Evolutionary conservation across 2,329 filamentous ascomycete species (phyloP).

Genomic region (Colletotrichum truncatum): DNA sequence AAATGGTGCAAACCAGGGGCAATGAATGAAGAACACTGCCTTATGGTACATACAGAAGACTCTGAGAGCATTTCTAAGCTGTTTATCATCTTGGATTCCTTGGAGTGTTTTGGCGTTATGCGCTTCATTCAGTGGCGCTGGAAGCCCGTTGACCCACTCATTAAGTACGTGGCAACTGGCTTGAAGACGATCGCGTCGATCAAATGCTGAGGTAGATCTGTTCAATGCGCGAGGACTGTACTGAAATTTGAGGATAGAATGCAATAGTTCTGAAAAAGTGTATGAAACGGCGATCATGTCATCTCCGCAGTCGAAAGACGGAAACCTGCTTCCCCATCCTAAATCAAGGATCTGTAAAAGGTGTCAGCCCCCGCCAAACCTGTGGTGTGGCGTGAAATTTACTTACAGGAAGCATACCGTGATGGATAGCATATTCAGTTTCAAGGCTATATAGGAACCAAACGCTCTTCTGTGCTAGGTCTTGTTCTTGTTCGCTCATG

Average conservation of each 20-base stretch:
- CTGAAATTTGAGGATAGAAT: constrained; percentile 16
- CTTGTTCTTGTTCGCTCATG: constrained; percentile 16
- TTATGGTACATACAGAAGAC: constrained; percentile 26
- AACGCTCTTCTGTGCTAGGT: constrained; percentile 7
- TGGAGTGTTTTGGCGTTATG: constrained; percentile 4
- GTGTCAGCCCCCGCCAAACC: no score
- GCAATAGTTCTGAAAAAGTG: constrained; percentile 20
- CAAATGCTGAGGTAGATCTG: constrained; percentile 1
- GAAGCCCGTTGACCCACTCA: constrained; percentile 8
- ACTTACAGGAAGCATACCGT: constrained; percentile 25
- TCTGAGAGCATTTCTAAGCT: constrained; percentile 5
- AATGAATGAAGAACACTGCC: constrained; percentile 14
- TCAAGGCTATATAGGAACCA: constrained; percentile 27
- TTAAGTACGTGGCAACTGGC: constrained; percentile 20
- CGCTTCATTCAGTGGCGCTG: constrained; percentile 8
- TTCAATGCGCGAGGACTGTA: constrained; percentile 15
- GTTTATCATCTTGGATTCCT: background rate
- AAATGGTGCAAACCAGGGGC: constrained; percentile 10
- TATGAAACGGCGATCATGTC: constrained; percentile 19
- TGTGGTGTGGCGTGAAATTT: background rate
- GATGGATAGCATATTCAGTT: constrained; percentile 14
- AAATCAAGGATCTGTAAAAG: constrained; percentile 11
- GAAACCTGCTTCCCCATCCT: constrained; percentile 5
- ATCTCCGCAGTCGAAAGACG: constrained; percentile 11
- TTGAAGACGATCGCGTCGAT: constrained; percentile 9